Base-by-base conservation (phyloP, 202 grass and related monocot species). In the Digitaria exilis region DNA sequence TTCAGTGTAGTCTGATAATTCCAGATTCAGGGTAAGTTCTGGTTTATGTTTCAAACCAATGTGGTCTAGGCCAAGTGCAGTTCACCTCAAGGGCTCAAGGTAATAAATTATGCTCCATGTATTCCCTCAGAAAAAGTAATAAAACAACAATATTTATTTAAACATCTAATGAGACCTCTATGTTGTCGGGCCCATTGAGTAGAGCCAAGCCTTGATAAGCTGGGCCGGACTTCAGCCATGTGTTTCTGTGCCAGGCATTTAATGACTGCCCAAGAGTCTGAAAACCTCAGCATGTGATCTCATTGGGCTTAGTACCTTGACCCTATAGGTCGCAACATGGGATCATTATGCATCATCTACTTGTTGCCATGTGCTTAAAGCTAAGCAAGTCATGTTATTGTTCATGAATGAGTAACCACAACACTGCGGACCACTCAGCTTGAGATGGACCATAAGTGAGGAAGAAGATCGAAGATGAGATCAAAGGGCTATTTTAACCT, bases 341-440 rank as follows among this genome's bases (percentile, higher is more conserved):
- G 37, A 77, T 62, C 32, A 1, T 61, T 32, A 43, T 65, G 43
- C 31, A 55, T n/a, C n/a, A n/a, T 69, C 65, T 29, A 34, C 35
- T 82, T 82, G n/a, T 69, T 60, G 24, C 22, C 16, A 55, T 46
- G 77, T 29, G 9, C 60, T 43, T 46, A 8, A 57, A 73, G 70
- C 9, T 14, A 75, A 68, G 35, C 8, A 80, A 46, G 3, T 60
- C 34, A 34, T 76, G 59, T 43, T 7, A 59, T 74, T 29, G n/a
- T 26, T 75, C 71, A 75, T 57, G 51, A 35, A 75, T 58, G 49
- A 32, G 70, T 57, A 75, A 75, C 52, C 3, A 24, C 52, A 13
- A 7, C 55, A n/a, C 35, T 50, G 43, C 1, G 31, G 14, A 35
- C 19, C 50, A 67, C 44, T 46, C 32, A 65, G 11, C 14, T 35